Conservation (phyloP, 345 rosid genomes). For the Sonneratia alba region DNA sequence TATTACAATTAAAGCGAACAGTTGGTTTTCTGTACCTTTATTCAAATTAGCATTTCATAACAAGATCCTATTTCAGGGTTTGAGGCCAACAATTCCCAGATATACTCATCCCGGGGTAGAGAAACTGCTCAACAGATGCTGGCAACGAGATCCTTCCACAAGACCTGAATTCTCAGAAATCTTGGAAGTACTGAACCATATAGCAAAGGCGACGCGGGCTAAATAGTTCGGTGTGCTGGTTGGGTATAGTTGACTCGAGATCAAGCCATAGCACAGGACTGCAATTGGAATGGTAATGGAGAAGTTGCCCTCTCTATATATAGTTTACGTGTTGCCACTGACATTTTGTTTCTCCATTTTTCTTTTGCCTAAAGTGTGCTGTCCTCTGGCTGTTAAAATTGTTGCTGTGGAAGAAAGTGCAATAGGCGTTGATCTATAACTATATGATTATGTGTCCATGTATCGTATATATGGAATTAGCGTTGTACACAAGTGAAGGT, state of each 20-base stretch:
- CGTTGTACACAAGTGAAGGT: too few species aligned
- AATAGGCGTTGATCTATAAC: too few species aligned
- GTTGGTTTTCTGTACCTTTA: background rate
- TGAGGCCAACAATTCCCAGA: constrained; percentile 46
- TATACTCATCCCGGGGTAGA: constrained; percentile 36
- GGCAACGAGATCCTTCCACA: constrained; percentile 46
- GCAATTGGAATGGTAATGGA: background rate
- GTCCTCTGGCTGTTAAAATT: too few species aligned
- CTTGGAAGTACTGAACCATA: constrained; percentile 26
- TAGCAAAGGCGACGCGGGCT: constrained; percentile 21
- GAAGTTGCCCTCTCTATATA: background rate
- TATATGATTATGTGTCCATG: too few species aligned
- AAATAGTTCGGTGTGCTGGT: background rate
- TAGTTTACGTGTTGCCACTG: background rate
- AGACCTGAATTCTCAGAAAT: constrained; percentile 65
- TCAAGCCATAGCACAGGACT: background rate
- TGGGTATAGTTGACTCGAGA: background rate
- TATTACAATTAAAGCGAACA: background rate
- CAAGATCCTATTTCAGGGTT: constrained; percentile 34
- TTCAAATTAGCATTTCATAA: background rate
- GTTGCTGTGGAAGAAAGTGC: too few species aligned
- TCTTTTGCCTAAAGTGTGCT: too few species aligned
- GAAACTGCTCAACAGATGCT: constrained; percentile 50
- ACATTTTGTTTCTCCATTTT: too few species aligned
- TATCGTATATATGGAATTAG: too few species aligned